Evolutionary conservation across 768 basidiomycete genomes (phyloP).

Genomic region (Amanita exitialis): DNA sequence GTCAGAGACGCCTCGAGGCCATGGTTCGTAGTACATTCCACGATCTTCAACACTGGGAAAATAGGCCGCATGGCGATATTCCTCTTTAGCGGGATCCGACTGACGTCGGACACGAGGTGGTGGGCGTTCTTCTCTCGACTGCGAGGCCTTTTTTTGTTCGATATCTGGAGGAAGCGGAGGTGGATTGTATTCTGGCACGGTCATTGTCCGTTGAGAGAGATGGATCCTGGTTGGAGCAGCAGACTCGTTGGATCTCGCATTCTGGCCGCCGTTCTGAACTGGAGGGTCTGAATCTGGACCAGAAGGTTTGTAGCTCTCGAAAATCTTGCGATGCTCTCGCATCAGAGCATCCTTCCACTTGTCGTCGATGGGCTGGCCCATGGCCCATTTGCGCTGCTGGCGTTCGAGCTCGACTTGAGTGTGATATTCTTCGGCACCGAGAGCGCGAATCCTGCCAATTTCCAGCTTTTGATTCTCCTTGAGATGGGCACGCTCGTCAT

Average conservation of each 20-base stretch:
- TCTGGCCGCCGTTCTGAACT: not conserved
- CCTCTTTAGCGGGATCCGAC: constrained; percentile 4
- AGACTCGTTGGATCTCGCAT: not conserved
- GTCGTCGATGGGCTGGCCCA: constrained; percentile 3
- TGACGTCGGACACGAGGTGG: constrained; percentile 2
- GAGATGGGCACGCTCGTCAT: constrained; percentile 1
- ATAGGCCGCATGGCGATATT: constrained; percentile 2
- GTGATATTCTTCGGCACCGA: constrained; percentile 5
- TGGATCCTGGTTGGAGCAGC: not conserved
- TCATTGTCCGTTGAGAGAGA: not conserved
- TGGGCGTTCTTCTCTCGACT: constrained; percentile 2
- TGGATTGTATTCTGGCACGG: constrained; percentile 3
- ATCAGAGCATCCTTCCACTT: constrained; percentile 5
- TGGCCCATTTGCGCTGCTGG: constrained; percentile 5
- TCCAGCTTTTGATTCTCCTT: constrained; percentile 2
- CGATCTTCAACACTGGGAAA: not conserved
- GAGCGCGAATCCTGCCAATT: not conserved
- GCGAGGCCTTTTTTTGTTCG: not conserved
- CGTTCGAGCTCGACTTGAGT: constrained; percentile 5
- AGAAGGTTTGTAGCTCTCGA: constrained; percentile 4
- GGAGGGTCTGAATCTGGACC: not conserved
- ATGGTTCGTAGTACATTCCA: not conserved
- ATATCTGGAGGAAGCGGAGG: constrained; percentile 1
- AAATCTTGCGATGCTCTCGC: constrained; percentile 5
- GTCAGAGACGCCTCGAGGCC: not conserved